phyloP scores from a whole-genome alignment of 2,329 filamentous ascomycete species.

The Penicillium hordei region DNA sequence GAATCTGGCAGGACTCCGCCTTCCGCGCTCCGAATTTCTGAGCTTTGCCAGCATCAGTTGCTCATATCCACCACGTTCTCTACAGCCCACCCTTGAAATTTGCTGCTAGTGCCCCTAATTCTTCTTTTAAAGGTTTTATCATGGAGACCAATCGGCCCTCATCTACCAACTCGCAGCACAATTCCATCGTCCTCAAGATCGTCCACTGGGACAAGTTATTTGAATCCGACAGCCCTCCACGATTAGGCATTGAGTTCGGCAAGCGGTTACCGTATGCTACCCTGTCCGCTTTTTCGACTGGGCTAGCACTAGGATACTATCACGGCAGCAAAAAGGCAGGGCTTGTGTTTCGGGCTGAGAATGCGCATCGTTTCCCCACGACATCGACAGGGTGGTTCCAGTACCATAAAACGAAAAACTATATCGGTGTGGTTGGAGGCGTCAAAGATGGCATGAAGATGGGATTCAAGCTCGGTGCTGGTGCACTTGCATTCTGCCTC shows the following conservation, averaged over 20 bases:
- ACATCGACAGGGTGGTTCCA: constrained; percentile 88
- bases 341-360: constrained; percentile 88
- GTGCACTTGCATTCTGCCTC: constrained; percentile 73
- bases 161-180: constrained; percentile 18
- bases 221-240: constrained; percentile 38
- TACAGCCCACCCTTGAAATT: neutral
- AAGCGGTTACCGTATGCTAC: constrained; percentile 66
- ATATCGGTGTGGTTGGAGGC: constrained; percentile 75
- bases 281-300: constrained; percentile 64
- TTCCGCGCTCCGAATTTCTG: constrained; percentile 13
- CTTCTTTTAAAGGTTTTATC: neutral
- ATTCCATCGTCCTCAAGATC: constrained; percentile 29
- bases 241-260: constrained; percentile 63
- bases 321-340: constrained; percentile 73
- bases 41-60: constrained; percentile 4
- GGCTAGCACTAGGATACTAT: constrained; percentile 67
- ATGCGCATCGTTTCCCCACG: constrained; percentile 86
- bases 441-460: constrained; percentile 75
- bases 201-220: constrained; percentile 41
- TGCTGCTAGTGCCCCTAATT: neutral
- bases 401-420: constrained; percentile 99
- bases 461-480: constrained; percentile 67
- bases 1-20: constrained; percentile 10
- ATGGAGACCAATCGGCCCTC: constrained; percentile 18
- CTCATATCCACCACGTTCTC: neutral